These are phyloP conservation scores for Thermomyces lanuginosus DNA, from an alignment of 2,329 filamentous ascomycete genomes.

Conservation along the genomic window DNA sequence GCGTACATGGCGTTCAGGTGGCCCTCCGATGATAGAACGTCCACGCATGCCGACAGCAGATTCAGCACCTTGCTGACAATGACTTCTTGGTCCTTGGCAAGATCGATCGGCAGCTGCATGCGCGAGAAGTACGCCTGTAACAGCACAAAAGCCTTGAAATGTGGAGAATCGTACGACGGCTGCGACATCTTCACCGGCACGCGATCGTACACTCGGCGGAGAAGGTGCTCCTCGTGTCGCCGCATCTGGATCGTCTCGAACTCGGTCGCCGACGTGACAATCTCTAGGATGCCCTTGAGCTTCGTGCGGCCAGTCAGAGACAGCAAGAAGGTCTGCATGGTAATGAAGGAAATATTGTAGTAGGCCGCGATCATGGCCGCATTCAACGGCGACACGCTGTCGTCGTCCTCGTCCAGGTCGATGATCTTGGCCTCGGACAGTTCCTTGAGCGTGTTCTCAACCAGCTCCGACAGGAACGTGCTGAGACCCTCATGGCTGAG, in stretches of 20 bases:
- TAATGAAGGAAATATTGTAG: conserved; percentile 98
- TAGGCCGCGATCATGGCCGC: conserved; percentile 96
- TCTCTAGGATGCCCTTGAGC: conserved; percentile 91
- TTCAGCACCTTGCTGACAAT: conserved; percentile 73
- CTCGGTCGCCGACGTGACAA: conserved; percentile 89
- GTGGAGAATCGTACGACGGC: conserved; percentile 73
- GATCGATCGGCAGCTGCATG: conserved; percentile 88
- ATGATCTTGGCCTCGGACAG: conserved; percentile 87
- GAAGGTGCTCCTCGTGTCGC: conserved; percentile 72
- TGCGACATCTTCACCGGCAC: conserved; percentile 91
- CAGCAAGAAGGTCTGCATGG: conserved; percentile 95
- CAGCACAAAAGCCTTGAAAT: conserved; percentile 97
- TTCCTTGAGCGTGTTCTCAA: conserved; percentile 83
- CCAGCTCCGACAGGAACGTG: conserved; percentile 81
- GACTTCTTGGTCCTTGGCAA: conserved; percentile 87
- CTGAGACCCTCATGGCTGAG: conserved; percentile 87
- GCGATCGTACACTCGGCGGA: conserved; percentile 85
- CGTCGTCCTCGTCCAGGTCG: conserved; percentile 86
- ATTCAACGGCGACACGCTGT: conserved; percentile 75
- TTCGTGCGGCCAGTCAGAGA: conserved; percentile 80
- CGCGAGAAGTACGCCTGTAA: conserved; percentile 94
- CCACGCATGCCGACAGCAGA: conserved; percentile 78
- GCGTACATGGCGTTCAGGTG: conserved; percentile 95
- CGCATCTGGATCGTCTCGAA: conserved; percentile 92
- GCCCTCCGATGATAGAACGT: conserved; percentile 88